These are phyloP conservation scores for Hemileia vastatrix DNA, from an alignment of 1,284 basidiomycete species.

Conservation along the genomic window DNA sequence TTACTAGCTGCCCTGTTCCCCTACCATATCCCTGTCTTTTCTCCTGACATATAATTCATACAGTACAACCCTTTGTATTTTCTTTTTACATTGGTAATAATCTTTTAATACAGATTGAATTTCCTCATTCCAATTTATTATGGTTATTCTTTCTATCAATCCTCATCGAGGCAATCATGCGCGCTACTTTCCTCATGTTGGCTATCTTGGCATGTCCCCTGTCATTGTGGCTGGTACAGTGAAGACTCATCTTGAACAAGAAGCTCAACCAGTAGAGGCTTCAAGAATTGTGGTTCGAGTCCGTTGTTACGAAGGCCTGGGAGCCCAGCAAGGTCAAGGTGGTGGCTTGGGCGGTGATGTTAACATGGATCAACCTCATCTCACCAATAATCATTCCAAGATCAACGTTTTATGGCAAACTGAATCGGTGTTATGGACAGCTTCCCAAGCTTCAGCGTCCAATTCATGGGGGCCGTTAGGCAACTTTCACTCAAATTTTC, in stretches of 20 bases:
- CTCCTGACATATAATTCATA: no score
- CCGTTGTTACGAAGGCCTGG: conserved; percentile 64
- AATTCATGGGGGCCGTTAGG: no score
- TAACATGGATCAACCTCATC: no score
- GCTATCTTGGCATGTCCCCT: conserved; percentile 67
- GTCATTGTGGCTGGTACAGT: conserved; percentile 67
- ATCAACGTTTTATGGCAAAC: conserved; percentile 14
- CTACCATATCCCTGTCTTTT: no score
- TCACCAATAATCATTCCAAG: conserved; percentile 8
- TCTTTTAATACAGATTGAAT: neutral
- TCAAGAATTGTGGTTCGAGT: conserved; percentile 58
- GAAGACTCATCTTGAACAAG: conserved; percentile 59
- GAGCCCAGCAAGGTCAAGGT: conserved; percentile 51
- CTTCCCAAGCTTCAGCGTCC: no score
- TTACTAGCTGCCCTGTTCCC: no score
- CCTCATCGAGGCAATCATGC: conserved; percentile 53
- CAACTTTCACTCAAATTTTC: no score
- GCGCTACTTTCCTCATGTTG: conserved; percentile 62
- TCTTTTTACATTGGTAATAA: no score
- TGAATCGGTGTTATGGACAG: conserved; percentile 6
- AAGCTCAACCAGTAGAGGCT: conserved; percentile 57
- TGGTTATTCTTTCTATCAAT: conserved; percentile 35
- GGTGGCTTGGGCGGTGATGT: neutral
- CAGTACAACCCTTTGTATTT: no score
- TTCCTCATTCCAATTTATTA: neutral